These are phyloP conservation scores for Mesembryanthemum crystallinum DNA, from an alignment of 148 eudicot genomes.

Conservation along the genomic window DNA sequence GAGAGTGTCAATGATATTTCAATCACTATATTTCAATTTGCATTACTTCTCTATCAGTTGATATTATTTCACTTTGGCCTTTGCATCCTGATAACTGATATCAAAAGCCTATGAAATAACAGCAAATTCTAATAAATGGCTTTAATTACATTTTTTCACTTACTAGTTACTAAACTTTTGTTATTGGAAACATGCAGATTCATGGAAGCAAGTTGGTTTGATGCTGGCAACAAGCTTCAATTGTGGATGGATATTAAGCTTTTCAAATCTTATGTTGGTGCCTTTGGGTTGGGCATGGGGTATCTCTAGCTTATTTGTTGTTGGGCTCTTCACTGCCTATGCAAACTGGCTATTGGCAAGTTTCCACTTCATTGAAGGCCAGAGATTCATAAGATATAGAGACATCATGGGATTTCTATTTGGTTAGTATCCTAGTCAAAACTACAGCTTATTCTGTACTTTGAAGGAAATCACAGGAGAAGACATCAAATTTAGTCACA, in stretches of 20 bases:
- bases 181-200: slow-evolving; percentile 36
- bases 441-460: background rate
- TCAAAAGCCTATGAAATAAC: too few species aligned
- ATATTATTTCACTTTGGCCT: too few species aligned
- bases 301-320: slow-evolving; percentile 34
- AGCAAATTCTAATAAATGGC: too few species aligned
- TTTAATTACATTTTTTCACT: too few species aligned
- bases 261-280: slow-evolving; percentile 52
- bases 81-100: too few species aligned
- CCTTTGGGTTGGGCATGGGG: slow-evolving; percentile 66
- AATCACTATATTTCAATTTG: background rate
- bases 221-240: slow-evolving; percentile 49
- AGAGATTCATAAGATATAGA: slow-evolving; percentile 57
- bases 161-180: background rate
- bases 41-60: background rate
- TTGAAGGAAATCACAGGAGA: background rate
- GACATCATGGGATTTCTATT: slow-evolving; percentile 56
- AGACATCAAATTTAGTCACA: background rate
- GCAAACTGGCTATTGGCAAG: slow-evolving; percentile 56
- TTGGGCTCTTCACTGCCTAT: slow-evolving; percentile 44
- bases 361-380: slow-evolving; percentile 55
- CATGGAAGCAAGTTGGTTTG: slow-evolving; percentile 60
- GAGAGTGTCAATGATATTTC: background rate
- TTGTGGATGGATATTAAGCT: slow-evolving; percentile 60
- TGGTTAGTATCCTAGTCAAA: slow-evolving; percentile 31